Percentiles rank a stretch among this genome's conserved stretches.
Evolutionary conservation across 371 early-diverging fungal genomes (phyloP).

Genomic region (Parasitella parasitica): DNA sequence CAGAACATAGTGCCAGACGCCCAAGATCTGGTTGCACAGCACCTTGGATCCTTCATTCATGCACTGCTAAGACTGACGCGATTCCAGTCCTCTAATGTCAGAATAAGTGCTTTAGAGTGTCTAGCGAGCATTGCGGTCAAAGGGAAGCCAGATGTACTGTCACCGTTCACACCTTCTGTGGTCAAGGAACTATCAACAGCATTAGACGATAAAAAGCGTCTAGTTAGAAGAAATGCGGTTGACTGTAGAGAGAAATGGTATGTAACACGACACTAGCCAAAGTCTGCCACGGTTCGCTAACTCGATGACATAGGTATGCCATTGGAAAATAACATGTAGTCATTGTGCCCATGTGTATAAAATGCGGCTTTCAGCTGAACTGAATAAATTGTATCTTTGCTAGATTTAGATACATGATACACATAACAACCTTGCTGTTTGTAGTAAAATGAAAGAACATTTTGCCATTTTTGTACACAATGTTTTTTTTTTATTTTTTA

Average conservation of each 20-base stretch:
- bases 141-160: slow-evolving; percentile 10
- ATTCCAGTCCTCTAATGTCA: slow-evolving; percentile 15
- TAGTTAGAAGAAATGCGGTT: slow-evolving; percentile 81
- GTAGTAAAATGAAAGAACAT: no score
- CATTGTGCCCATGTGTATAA: background rate
- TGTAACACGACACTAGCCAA: slow-evolving; percentile 14
- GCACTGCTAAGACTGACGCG: slow-evolving; percentile 23
- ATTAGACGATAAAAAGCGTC: slow-evolving; percentile 84
- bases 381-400: background rate
- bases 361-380: background rate
- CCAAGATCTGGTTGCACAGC: slow-evolving; percentile 11
- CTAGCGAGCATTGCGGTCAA: slow-evolving; percentile 35
- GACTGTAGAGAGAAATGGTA: slow-evolving; percentile 82
- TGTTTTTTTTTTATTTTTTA: no score
- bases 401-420: background rate
- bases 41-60: slow-evolving; percentile 26
- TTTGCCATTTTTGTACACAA: background rate
- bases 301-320: background rate
- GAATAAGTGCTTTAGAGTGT: slow-evolving; percentile 66
- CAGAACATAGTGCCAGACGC: slow-evolving; percentile 23
- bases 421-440: background rate
- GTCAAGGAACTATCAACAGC: slow-evolving; percentile 56
- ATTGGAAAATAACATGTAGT: slow-evolving; percentile 5
- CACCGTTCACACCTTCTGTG: slow-evolving; percentile 52
- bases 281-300: background rate